These are phyloP conservation scores for Lathyrus sativus DNA, from an alignment of 306 rosid species.

Conservation along the genomic window DNA sequence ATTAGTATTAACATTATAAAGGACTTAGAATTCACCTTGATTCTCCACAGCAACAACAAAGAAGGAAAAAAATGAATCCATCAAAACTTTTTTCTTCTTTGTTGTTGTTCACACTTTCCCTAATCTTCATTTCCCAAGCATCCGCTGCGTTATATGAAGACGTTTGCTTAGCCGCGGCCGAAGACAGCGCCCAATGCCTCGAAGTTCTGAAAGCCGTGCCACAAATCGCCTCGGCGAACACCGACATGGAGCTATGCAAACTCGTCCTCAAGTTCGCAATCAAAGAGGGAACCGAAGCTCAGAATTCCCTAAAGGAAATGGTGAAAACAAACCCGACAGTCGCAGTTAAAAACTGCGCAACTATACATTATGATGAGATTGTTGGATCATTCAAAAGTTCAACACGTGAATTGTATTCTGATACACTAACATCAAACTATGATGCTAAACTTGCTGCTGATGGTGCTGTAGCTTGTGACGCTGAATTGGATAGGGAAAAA, in stretches of 20 bases:
- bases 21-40: slow-evolving; percentile 9
- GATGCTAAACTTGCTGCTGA: slow-evolving; percentile 43
- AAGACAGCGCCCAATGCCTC: slow-evolving; percentile 19
- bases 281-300: slow-evolving; percentile 9
- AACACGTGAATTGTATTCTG: slow-evolving; percentile 21
- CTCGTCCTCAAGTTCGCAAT: neutral
- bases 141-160: neutral
- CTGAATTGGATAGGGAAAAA: slow-evolving; percentile 3
- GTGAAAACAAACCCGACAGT: slow-evolving; percentile 19
- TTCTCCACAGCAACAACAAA: slow-evolving; percentile 4
- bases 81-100: slow-evolving; percentile 23
- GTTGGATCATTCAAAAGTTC: slow-evolving; percentile 41
- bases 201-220: neutral
- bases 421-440: slow-evolving; percentile 24
- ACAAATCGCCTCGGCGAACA: neutral
- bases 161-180: neutral
- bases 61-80: slow-evolving; percentile 23
- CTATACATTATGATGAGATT: neutral
- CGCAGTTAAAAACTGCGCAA: slow-evolving; percentile 30
- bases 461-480: slow-evolving; percentile 33
- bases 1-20: neutral
- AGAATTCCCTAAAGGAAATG: neutral
- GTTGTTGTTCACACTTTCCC: slow-evolving; percentile 35
- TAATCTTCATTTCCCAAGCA: slow-evolving; percentile 35
- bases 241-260: neutral